Base-by-base conservation (phyloP, 129 eudicot genomes). In the Pseudognaphalium luteoalbum region DNA sequence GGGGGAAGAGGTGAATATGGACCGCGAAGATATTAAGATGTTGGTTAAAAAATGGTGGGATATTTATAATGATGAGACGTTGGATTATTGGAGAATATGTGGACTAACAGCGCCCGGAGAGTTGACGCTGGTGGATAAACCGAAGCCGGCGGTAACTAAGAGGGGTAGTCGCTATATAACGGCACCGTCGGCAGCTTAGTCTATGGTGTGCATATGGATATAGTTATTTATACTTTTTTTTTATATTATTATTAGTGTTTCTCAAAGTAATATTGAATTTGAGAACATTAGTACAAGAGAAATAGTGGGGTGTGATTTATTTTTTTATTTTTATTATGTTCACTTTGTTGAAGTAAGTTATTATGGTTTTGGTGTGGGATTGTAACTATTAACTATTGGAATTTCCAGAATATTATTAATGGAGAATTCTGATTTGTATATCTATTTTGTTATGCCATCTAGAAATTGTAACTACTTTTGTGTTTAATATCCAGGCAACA, bases 11-110 rank as follows among this genome's bases (percentile, higher is more conserved):
- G 76, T 22, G 82, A 86, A 88, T 58, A 86, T 88, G 94, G 81
- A 82, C 33, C 58, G 94, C 34, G 88, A 74, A 21, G 94, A 88
- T 77, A 80, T 88, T 22, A 84, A 86, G 73, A 88, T 79, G 83
- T 41, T 88, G 32, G 88, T 88, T 5, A 67, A 77, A 14, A 88
- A 77, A 61, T 88, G 94, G 94, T 77, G 90, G 90, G 88, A 86
- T 1, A 80, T 88, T 59, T 88, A 86, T 29, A 59, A 86, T 19
- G 94, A 88, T 14, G 86, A 80, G 81, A 37, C 80, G 2, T 70
- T 89, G 79, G 87, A 89, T 70, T 86, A 71, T 44, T 72, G 79
- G 78, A 42, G 75, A 65, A 62, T 65, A 4, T 56, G 63, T 65
- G 75, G 54, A 1, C 50, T 73, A 17, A 42, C 78, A n/a, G 32